Conservation (phyloP, 495 filamentous ascomycete species). For the Clohesyomyces aquaticus region DNA sequence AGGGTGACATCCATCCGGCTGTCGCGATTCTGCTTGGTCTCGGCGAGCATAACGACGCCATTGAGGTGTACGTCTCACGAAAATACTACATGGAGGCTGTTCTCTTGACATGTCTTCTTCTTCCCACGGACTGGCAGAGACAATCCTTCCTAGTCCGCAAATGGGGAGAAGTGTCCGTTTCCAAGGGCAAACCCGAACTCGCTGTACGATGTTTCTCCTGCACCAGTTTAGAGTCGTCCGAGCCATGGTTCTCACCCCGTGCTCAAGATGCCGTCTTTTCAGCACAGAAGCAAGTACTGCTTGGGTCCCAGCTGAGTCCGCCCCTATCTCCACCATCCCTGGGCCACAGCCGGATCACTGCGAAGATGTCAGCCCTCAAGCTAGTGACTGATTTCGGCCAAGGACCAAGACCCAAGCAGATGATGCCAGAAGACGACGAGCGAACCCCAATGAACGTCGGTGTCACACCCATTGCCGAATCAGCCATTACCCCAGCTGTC, state of each 20-base stretch:
- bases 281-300: constrained; percentile 47
- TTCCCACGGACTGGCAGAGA: constrained; percentile 76
- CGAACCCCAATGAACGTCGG: constrained; percentile 76
- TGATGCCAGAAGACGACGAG: constrained; percentile 57
- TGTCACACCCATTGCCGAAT: constrained; percentile 89
- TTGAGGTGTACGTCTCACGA: constrained; percentile 94
- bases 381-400: constrained; percentile 80
- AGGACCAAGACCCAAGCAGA: constrained; percentile 36
- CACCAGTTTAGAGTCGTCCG: constrained; percentile 53
- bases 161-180: constrained; percentile 92
- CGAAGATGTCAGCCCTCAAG: constrained; percentile 85
- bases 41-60: constrained; percentile 90
- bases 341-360: constrained; percentile 44
- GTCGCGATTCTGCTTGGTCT: constrained; percentile 89
- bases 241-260: constrained; percentile 83
- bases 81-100: constrained; percentile 90
- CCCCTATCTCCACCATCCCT: constrained; percentile 47
- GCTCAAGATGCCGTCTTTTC: constrained; percentile 66
- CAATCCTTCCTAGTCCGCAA: constrained; percentile 84
- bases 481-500: constrained; percentile 59
- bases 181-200: constrained; percentile 82
- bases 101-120: constrained; percentile 72
- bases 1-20: constrained; percentile 87
- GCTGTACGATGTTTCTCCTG: constrained; percentile 78
- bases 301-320: constrained; percentile 46